Evolutionary conservation across 2,329 filamentous ascomycete species (phyloP).

Genomic region (Aspergillus pseudoglaucus): DNA sequence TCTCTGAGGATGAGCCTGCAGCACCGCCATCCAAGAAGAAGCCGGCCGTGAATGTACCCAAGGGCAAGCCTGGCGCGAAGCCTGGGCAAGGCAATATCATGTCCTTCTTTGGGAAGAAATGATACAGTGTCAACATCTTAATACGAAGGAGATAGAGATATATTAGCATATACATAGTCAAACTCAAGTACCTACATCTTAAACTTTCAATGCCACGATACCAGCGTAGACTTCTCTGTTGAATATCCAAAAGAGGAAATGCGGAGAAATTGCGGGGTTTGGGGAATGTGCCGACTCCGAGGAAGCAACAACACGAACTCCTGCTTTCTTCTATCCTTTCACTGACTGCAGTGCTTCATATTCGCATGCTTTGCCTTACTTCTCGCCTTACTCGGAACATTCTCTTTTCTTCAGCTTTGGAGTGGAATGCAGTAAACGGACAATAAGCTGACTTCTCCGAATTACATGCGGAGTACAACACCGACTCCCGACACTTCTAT

Average conservation of each 20-base stretch:
- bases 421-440: neutral
- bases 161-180: neutral
- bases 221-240: neutral
- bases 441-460: neutral
- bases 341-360: neutral
- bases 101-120: conserved; percentile 87
- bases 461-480: neutral
- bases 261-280: neutral
- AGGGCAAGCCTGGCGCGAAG: conserved; percentile 55
- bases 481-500: neutral
- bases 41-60: conserved; percentile 34
- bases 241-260: neutral
- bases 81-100: conserved; percentile 67
- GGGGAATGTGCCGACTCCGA: neutral
- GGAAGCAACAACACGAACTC: neutral
- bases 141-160: neutral
- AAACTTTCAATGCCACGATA: too few relatives aligned
- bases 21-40: conserved; percentile 42
- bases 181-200: too few relatives aligned
- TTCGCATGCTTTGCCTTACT: neutral
- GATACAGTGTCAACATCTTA: conserved; percentile 4
- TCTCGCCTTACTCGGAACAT: neutral
- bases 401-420: neutral
- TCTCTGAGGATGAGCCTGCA: conserved; percentile 76
- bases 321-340: neutral